A percentile compares a stretch with the other conserved stretches of the same genome.
phyloP scores from a whole-genome alignment of 2,329 filamentous ascomycete species.

The Grosmannia huntii region DNA sequence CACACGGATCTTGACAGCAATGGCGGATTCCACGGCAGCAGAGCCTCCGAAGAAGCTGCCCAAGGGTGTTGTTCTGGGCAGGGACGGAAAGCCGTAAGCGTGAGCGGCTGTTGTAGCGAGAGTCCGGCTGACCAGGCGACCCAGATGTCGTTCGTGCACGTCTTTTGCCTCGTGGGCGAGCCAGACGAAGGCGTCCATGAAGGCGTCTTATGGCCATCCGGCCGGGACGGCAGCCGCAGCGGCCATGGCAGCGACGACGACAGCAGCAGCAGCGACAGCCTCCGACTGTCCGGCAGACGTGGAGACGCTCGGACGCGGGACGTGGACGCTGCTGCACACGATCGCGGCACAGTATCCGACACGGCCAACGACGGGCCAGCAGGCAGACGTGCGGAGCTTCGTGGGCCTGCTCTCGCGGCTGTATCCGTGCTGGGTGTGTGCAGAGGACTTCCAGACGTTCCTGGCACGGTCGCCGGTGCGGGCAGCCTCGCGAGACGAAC shows the following conservation, averaged over 20 bases:
- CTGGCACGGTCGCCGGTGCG: constrained; percentile 58
- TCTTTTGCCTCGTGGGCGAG: constrained; percentile 52
- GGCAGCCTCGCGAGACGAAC: constrained; percentile 49
- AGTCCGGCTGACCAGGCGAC: neutral
- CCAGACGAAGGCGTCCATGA: constrained; percentile 31
- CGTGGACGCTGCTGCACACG: constrained; percentile 89
- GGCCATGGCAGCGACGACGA: constrained; percentile 16
- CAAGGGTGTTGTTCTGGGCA: constrained; percentile 62
- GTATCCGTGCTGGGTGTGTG: constrained; percentile 94
- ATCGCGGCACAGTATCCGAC: constrained; percentile 80
- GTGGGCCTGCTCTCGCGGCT: constrained; percentile 69
- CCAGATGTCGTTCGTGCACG: constrained; percentile 59
- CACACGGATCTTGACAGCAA: constrained; percentile 12
- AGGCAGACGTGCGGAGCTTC: constrained; percentile 66
- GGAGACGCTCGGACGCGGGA: constrained; percentile 69
- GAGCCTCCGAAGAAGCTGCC: constrained; percentile 41
- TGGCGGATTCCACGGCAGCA: constrained; percentile 17
- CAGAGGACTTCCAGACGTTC: constrained; percentile 79
- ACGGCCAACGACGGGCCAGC: constrained; percentile 52
- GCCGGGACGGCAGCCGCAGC: constrained; percentile 18
- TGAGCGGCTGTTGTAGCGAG: neutral
- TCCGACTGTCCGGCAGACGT: constrained; percentile 83
- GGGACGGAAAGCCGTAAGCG: constrained; percentile 76
- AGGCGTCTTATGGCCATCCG: constrained; percentile 16
- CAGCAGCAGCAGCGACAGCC: constrained; percentile 21